Conservation (phyloP, 805 yeast species). For the Clavispora asparagi region DNA sequence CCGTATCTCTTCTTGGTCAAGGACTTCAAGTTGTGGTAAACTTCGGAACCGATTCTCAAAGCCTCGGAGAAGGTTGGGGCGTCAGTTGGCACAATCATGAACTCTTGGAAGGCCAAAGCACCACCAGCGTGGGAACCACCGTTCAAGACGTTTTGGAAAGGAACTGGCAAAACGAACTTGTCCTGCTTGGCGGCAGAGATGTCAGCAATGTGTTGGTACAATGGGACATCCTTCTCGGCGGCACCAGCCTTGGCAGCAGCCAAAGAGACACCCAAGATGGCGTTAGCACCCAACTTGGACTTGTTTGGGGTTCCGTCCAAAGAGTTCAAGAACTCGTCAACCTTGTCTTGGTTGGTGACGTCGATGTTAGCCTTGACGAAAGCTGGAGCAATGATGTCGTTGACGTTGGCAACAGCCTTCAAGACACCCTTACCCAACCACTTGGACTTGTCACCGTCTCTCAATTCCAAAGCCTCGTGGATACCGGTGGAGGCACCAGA, state of each 20-base stretch:
- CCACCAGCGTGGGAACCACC: constrained; percentile 99
- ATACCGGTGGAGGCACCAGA: constrained; percentile 99
- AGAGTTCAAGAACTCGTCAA: constrained; percentile 78
- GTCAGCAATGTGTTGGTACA: constrained; percentile 86
- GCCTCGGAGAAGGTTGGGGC: constrained; percentile 92
- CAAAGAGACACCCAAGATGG: constrained; percentile 95
- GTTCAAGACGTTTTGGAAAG: constrained; percentile 97
- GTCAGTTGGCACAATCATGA: constrained; percentile 96
- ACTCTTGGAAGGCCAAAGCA: constrained; percentile 97
- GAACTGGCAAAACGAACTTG: constrained; percentile 96
- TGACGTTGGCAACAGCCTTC: constrained; percentile 96
- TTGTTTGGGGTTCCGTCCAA: constrained; percentile 98
- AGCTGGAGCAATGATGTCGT: constrained; percentile 93
- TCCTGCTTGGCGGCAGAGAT: constrained; percentile 65
- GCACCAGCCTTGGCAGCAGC: constrained; percentile 99
- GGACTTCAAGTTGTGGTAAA: constrained; percentile 93
- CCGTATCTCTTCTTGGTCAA: constrained; percentile 94
- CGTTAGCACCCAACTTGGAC: constrained; percentile 97
- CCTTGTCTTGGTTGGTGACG: constrained; percentile 78
- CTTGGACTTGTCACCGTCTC: constrained; percentile 96
- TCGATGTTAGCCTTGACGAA: constrained; percentile 74
- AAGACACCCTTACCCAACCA: constrained; percentile 99
- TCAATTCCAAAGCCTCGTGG: constrained; percentile 97
- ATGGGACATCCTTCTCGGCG: constrained; percentile 89
- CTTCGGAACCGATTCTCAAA: constrained; percentile 94